A percentile compares a stretch with the other conserved stretches of the same genome.
phyloP scores from a whole-genome alignment of 805 yeast species.

The Starmerella scarabaei region DNA sequence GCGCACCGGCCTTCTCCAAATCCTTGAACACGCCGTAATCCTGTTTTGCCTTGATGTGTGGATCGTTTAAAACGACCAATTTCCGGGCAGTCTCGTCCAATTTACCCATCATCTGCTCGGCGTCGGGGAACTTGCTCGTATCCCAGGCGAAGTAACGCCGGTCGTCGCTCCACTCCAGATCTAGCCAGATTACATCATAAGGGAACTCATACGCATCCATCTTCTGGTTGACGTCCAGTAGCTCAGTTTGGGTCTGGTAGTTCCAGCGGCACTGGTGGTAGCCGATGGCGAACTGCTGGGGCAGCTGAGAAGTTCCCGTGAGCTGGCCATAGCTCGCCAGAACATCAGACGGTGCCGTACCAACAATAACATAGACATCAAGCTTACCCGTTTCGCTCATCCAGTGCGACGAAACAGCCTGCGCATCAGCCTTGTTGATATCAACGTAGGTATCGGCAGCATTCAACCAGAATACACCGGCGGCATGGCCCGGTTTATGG shows the following conservation, averaged over 20 bases:
- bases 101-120: slow-evolving; percentile 49
- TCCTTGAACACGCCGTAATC: slow-evolving; percentile 52
- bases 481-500: slow-evolving; percentile 36
- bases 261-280: slow-evolving; percentile 98
- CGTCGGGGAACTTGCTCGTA: slow-evolving; percentile 56
- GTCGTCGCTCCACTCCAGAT: slow-evolving; percentile 77
- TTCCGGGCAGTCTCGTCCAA: slow-evolving; percentile 65
- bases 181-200: slow-evolving; percentile 87
- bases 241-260: slow-evolving; percentile 78
- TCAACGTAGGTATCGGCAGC: slow-evolving; percentile 88
- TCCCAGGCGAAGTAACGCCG: slow-evolving; percentile 93
- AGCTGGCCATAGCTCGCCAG: slow-evolving; percentile 49
- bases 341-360: slow-evolving; percentile 42
- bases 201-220: slow-evolving; percentile 71
- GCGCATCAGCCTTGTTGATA: slow-evolving; percentile 31
- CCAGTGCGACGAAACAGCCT: slow-evolving; percentile 60
- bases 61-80: slow-evolving; percentile 76
- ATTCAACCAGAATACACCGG: slow-evolving; percentile 84
- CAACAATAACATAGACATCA: slow-evolving; percentile 61
- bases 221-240: slow-evolving; percentile 50
- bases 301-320: slow-evolving; percentile 63
- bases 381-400: slow-evolving; percentile 80
- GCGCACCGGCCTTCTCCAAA: slow-evolving; percentile 37
- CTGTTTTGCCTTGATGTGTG: slow-evolving; percentile 55
- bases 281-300: slow-evolving; percentile 67